Evolutionary conservation across 2,329 filamentous ascomycete genomes (phyloP), one percentile per base, ranked within the genome.

Genomic region (Pseudogymnoascus sp.): DNA sequence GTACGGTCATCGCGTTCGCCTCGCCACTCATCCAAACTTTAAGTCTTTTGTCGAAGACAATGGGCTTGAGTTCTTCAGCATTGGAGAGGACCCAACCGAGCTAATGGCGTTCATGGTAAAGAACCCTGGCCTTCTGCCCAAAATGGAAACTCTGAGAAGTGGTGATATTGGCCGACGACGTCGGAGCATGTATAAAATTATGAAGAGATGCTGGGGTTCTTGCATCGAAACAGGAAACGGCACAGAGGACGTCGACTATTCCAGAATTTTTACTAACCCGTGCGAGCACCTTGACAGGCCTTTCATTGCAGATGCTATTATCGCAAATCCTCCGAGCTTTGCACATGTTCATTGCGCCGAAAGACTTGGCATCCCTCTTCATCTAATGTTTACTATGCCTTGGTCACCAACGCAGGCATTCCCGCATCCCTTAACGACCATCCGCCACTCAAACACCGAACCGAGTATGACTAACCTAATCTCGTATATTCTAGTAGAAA

Each of bases 41-140:
- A 79, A 84, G 66, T 73, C 78, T 0, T 90, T 91, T 67, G 85
- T 92, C 3, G 81, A 85, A 64, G 83, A 89, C 60, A 85, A 86
- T 71, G 87, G 81, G 0, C 79, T 92, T 12, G 89, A 92, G 69
- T 92, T 91, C 73, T 91, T 88, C 73, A 83, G 77, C 65, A 89
- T 91, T 60, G 88, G 88, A 14, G 89, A 88, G 2, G 87, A 91
- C 71, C 89, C 89, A 1, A 82, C 85, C 1, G 83, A 89, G 69
- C 78, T 91, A 45, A 92, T 91, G 89, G 90, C 91, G 2, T 95
- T 93, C 69, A 95, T 95, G 91, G 91, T 94, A 52, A 92, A 92
- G 74, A 89, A 94, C 68, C 90, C 91, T 0, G 90, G 91, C 0
- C 78, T 95, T 30, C 91, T 95, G 87, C 91, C 91, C 1, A 88